A percentile compares a stretch with the other conserved stretches of the same genome.
These are phyloP conservation scores for Amoebophrya sp. DNA, from an alignment of 169 alveolate species.

Conservation along the genomic window DNA sequence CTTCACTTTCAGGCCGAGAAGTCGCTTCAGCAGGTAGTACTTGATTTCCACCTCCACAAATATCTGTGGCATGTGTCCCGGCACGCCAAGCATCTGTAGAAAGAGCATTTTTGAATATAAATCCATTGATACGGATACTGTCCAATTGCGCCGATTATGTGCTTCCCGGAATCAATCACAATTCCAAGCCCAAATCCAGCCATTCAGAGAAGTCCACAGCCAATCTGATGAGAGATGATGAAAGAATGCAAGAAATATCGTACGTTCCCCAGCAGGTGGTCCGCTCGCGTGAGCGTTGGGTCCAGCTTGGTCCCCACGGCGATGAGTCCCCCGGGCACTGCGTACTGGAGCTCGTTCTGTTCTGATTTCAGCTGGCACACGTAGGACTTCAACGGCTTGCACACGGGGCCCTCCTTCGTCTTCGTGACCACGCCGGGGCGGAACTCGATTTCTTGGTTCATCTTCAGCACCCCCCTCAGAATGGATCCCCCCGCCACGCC, in stretches of 20 bases:
- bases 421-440: constrained; percentile 92
- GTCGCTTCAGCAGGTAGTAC: constrained; percentile 31
- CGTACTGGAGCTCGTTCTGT: constrained; percentile 88
- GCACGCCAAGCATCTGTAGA: constrained; percentile 79
- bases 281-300: constrained; percentile 93
- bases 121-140: no score
- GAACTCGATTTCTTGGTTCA: constrained; percentile 84
- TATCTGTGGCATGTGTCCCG: constrained; percentile 83
- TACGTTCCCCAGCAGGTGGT: constrained; percentile 93
- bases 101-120: neutral
- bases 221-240: no score
- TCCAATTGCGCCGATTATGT: no score
- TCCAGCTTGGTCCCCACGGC: constrained; percentile 94
- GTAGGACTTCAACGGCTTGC: constrained; percentile 20
- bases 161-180: no score
- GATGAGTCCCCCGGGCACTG: constrained; percentile 94
- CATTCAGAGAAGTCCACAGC: no score
- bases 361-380: constrained; percentile 54
- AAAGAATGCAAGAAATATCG: no score
- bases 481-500: constrained; percentile 99
- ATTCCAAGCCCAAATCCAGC: no score
- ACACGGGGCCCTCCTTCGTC: constrained; percentile 64
- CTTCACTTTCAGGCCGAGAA: constrained; percentile 30
- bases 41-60: constrained; percentile 70
- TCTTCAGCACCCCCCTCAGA: constrained; percentile 82